Percentiles rank a stretch among this genome's conserved stretches.
Evolutionary conservation across 1,284 basidiomycete species (phyloP).

Genomic region (Amylostereum chailletii): DNA sequence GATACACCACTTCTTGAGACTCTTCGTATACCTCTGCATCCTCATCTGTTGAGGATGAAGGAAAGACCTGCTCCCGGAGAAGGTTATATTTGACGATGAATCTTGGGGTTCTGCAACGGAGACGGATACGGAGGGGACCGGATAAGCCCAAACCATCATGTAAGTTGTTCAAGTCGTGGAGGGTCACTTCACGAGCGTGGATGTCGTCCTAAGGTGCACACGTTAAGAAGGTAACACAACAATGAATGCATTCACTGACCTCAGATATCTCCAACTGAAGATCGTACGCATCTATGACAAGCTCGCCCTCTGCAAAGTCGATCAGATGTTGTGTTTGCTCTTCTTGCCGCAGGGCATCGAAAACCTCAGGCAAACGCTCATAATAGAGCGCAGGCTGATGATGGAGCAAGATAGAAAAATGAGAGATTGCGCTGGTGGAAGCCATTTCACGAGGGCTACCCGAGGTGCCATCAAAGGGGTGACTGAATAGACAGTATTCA

Average conservation of each 20-base stretch:
- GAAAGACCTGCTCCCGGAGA: conserved; percentile 49
- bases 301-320: conserved; percentile 47
- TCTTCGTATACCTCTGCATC: too few species aligned
- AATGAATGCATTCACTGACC: conserved; percentile 28
- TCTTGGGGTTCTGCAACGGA: conserved; percentile 43
- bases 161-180: conserved; percentile 65
- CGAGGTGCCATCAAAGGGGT: conserved; percentile 24
- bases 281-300: conserved; percentile 61
- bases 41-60: conserved; percentile 7
- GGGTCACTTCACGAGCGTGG: conserved; percentile 58
- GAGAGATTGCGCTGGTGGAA: conserved; percentile 1
- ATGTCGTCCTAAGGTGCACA: conserved; percentile 54
- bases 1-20: too few species aligned
- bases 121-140: conserved; percentile 56
- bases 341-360: conserved; percentile 59
- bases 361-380: conserved; percentile 57
- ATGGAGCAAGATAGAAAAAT: conserved; percentile 37
- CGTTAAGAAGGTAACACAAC: neutral
- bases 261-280: conserved; percentile 56
- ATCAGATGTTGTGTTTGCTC: conserved; percentile 34
- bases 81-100: conserved; percentile 61
- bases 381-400: conserved; percentile 63
- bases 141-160: conserved; percentile 56
- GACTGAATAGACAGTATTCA: conserved; percentile 53
- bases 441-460: conserved; percentile 17